phyloP scores from a whole-genome alignment of 2,329 filamentous ascomycete genomes.

The Pseudogymnoascus verrucosus region DNA sequence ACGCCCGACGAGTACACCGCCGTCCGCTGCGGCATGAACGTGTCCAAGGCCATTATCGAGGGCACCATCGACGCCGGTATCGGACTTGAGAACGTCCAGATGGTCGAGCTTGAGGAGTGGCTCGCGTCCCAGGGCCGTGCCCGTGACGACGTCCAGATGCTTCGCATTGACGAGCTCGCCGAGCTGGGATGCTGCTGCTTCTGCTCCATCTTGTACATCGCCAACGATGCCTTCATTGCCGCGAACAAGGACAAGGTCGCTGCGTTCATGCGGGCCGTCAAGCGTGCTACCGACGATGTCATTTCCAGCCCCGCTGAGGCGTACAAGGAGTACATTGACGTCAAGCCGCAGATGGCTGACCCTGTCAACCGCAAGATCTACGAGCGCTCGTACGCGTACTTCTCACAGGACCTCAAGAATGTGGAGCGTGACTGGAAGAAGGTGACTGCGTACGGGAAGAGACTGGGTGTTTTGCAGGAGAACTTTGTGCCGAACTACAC shows the following conservation, averaged over 20 bases:
- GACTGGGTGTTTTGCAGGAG: constrained; percentile 57
- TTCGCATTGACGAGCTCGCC: constrained; percentile 72
- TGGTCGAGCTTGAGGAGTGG: constrained; percentile 76
- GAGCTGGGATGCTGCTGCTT: constrained; percentile 79
- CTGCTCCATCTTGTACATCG: constrained; percentile 72
- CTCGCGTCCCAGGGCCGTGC: constrained; percentile 54
- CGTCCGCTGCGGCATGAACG: constrained; percentile 74
- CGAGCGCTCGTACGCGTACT: constrained; percentile 70
- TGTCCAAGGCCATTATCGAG: constrained; percentile 66
- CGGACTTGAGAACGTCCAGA: constrained; percentile 74
- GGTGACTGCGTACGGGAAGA: constrained; percentile 69
- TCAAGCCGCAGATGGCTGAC: constrained; percentile 64
- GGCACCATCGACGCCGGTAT: constrained; percentile 68
- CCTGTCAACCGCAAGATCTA: constrained; percentile 70
- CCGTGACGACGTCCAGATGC: constrained; percentile 65
- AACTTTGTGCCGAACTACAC: constrained; percentile 66
- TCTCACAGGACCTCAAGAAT: constrained; percentile 67
- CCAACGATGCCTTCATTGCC: constrained; percentile 60
- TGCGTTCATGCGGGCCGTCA: constrained; percentile 65
- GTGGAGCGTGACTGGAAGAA: constrained; percentile 68
- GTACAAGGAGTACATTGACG: constrained; percentile 61
- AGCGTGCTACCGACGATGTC: constrained; percentile 66
- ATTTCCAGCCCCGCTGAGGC: constrained; percentile 54
- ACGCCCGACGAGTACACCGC: constrained; percentile 65
- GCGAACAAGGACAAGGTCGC: constrained; percentile 57